Evolutionary conservation across 2,329 filamentous ascomycete species (phyloP).

Genomic region (Fusarium nisikadoi): DNA sequence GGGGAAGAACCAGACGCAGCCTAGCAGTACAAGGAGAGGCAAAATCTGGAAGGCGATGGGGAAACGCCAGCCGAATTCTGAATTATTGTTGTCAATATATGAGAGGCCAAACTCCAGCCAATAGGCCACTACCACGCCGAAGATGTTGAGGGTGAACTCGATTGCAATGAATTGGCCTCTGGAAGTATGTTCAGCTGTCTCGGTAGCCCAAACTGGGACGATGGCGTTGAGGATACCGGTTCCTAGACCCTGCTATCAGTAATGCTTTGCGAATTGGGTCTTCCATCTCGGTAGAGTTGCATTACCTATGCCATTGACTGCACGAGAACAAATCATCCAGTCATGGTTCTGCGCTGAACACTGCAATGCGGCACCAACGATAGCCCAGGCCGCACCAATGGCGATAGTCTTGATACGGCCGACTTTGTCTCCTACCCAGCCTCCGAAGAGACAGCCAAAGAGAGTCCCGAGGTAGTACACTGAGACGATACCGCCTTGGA

Average conservation of each 20-base stretch:
- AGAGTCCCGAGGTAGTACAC: slow-evolving; percentile 42
- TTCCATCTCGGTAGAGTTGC: accelerated
- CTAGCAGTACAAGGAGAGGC: slow-evolving; percentile 67
- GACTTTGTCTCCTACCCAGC: slow-evolving; percentile 35
- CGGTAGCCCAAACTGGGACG: slow-evolving; percentile 76
- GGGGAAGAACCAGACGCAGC: slow-evolving; percentile 72
- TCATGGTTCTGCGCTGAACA: slow-evolving; percentile 28
- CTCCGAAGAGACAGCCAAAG: slow-evolving; percentile 33
- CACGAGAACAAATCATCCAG: slow-evolving; percentile 48
- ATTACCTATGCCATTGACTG: slow-evolving; percentile 47
- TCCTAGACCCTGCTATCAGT: slow-evolving; percentile 48
- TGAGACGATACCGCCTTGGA: slow-evolving; percentile 40
- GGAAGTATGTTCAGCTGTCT: slow-evolving; percentile 73
- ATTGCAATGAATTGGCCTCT: slow-evolving; percentile 76
- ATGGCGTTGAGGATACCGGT: slow-evolving; percentile 77
- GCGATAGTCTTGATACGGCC: slow-evolving; percentile 37
- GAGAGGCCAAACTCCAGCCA: slow-evolving; percentile 70
- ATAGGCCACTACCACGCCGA: slow-evolving; percentile 58
- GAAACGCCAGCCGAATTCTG: slow-evolving; percentile 73
- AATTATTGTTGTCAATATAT: slow-evolving; percentile 67
- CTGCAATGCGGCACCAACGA: slow-evolving; percentile 25
- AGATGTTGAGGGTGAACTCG: slow-evolving; percentile 58
- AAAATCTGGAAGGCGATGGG: slow-evolving; percentile 77
- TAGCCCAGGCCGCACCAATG: slow-evolving; percentile 28
- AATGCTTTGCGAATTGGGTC: accelerated